phyloP scores from a whole-genome alignment of 371 early-diverging fungal species.

The Dinochytrium kinnereticum region DNA sequence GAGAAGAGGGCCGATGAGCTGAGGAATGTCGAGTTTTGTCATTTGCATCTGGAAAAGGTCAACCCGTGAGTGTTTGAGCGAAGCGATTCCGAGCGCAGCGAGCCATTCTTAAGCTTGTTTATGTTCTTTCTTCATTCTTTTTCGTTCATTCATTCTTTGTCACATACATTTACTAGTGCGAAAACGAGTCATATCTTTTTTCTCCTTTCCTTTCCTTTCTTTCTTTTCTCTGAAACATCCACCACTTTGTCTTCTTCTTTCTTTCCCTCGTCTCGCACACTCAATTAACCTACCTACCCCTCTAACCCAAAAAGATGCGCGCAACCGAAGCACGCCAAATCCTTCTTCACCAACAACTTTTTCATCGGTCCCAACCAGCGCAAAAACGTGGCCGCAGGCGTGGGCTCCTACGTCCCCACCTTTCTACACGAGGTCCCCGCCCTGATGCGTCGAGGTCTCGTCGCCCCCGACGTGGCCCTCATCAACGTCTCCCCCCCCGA shows the following conservation, averaged over 20 bases:
- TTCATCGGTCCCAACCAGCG: constrained; percentile 53
- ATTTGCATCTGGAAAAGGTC: constrained; percentile 50
- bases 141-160: too few relatives aligned
- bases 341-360: constrained; percentile 50
- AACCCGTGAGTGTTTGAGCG: constrained; percentile 37
- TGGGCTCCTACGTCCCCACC: constrained; percentile 44
- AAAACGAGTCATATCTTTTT: too few relatives aligned
- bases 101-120: not conserved
- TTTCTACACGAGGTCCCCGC: constrained; percentile 51
- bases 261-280: not conserved
- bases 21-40: constrained; percentile 42
- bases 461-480: constrained; percentile 51
- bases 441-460: constrained; percentile 40
- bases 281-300: not conserved
- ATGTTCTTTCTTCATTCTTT: too few relatives aligned
- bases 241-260: not conserved
- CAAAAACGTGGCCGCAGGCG: constrained; percentile 44
- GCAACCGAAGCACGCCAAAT: constrained; percentile 14
- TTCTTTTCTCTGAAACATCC: not conserved
- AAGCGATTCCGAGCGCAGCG: not conserved
- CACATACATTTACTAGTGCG: too few relatives aligned
- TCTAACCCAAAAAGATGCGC: constrained; percentile 20
- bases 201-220: too few relatives aligned
- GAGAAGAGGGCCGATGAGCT: constrained; percentile 40
- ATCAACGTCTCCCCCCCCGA: constrained; percentile 58